These are phyloP conservation scores for Mangifera indica DNA, from an alignment of 345 rosid genomes.

Conservation along the genomic window DNA sequence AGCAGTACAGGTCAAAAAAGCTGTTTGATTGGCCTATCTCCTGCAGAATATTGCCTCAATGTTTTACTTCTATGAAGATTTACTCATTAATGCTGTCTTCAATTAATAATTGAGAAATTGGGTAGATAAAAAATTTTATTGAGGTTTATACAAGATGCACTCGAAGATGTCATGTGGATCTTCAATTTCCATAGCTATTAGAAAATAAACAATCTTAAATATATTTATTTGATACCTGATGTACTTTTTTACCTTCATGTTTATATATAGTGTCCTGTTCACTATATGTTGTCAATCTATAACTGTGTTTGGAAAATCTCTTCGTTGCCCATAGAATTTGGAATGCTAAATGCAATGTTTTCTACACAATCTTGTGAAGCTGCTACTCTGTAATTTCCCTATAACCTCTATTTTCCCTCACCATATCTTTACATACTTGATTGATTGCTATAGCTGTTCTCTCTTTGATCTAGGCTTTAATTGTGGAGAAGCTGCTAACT, in stretches of 20 bases:
- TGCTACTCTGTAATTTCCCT: not conserved
- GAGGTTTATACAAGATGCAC: not conserved
- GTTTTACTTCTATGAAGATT: not conserved
- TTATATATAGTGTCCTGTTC: not conserved
- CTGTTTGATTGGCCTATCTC: not conserved
- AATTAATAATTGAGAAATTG: not conserved
- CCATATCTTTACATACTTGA: constrained; percentile 8
- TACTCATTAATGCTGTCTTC: not conserved
- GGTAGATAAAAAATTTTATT: not conserved
- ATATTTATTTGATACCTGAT: not conserved
- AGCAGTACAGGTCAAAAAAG: not conserved
- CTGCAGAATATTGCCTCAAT: not conserved
- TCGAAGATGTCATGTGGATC: not conserved
- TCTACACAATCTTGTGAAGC: not conserved
- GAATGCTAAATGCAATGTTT: not conserved
- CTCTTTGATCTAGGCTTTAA: constrained; percentile 65
- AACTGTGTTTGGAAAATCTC: not conserved
- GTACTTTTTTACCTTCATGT: not conserved
- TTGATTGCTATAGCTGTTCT: constrained; percentile 15
- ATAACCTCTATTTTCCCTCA: constrained; percentile 1
- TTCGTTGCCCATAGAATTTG: not conserved
- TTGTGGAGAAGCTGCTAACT: constrained; percentile 99
- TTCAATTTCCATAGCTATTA: not conserved
- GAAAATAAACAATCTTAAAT: not conserved
- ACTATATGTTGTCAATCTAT: not conserved